These are phyloP conservation scores for Cytospora piceicola DNA, from an alignment of 2,329 filamentous ascomycete species.

Conservation along the genomic window DNA sequence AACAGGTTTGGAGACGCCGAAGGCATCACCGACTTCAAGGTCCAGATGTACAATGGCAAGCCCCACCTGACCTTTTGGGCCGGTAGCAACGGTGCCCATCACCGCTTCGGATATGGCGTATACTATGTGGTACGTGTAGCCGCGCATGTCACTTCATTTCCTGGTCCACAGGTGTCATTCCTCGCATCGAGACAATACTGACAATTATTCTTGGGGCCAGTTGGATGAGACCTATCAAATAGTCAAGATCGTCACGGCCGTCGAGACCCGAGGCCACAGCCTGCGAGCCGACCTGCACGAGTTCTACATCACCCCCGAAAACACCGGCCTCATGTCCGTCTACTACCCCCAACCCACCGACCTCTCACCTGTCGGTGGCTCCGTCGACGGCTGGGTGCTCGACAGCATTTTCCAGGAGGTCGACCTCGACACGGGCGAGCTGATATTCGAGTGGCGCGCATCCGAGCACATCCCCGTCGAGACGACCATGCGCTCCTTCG, in stretches of 20 bases:
- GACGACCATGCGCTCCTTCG: conserved; percentile 37
- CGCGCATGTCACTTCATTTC: background rate
- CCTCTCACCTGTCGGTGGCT: conserved; percentile 39
- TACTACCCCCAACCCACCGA: conserved; percentile 44
- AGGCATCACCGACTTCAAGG: conserved; percentile 32
- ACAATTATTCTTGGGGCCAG: background rate
- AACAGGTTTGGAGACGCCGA: conserved; percentile 32
- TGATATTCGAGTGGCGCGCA: conserved; percentile 45
- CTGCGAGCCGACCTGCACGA: conserved; percentile 47
- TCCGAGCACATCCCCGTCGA: conserved; percentile 39
- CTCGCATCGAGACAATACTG: background rate
- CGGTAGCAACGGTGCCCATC: conserved; percentile 21
- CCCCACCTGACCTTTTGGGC: conserved; percentile 44
- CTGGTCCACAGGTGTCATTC: too few relatives aligned
- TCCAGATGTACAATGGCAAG: conserved; percentile 39
- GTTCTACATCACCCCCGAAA: conserved; percentile 46
- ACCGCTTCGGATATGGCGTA: conserved; percentile 26
- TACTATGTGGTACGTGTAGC: conserved; percentile 26
- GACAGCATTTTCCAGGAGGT: conserved; percentile 47
- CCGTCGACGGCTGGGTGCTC: conserved; percentile 38
- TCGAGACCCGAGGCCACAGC: conserved; percentile 36
- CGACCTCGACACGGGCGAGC: conserved; percentile 42
- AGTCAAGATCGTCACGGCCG: conserved; percentile 33
- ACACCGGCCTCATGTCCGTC: conserved; percentile 47
- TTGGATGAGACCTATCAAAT: conserved; percentile 31